phyloP scores from a whole-genome alignment of 192 early-diverging fungal genomes.

The Podila epicladia region DNA sequence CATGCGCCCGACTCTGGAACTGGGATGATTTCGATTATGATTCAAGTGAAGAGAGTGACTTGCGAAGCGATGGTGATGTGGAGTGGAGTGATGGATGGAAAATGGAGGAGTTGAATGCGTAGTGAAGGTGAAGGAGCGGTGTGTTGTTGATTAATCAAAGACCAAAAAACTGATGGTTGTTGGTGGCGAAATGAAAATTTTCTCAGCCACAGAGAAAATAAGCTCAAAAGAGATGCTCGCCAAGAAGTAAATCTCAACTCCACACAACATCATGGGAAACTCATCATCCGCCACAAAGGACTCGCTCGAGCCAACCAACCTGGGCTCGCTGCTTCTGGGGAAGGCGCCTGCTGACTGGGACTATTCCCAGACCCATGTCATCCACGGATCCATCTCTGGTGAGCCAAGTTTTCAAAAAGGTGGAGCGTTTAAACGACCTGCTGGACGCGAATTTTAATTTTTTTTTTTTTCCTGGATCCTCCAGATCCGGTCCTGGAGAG shows the following conservation, averaged over 20 bases:
- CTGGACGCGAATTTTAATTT: background rate
- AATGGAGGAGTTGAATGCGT: background rate
- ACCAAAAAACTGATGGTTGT: too few relatives aligned
- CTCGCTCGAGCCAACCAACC: slow-evolving; percentile 3
- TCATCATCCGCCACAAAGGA: slow-evolving; percentile 26
- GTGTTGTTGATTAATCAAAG: background rate
- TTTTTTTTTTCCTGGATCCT: background rate
- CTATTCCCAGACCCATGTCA: slow-evolving; percentile 4
- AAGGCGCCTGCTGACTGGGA: slow-evolving; percentile 35
- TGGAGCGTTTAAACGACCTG: too few relatives aligned
- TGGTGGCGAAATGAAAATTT: too few relatives aligned
- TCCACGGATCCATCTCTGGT: slow-evolving; percentile 22
- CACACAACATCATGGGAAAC: slow-evolving; percentile 33
- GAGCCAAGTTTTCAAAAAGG: background rate
- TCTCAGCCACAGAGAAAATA: too few relatives aligned
- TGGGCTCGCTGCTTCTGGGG: slow-evolving; percentile 27
- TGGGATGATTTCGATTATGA: too few relatives aligned
- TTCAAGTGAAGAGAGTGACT: too few relatives aligned
- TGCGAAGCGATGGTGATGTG: too few relatives aligned
- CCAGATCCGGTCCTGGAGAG: slow-evolving; percentile 31
- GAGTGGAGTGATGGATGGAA: background rate
- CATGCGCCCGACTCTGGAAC: too few relatives aligned
- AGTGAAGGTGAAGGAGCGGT: too few relatives aligned
- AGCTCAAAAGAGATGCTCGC: too few relatives aligned
- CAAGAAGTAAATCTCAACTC: background rate